Percentiles rank a stretch among this genome's conserved stretches.
Evolutionary conservation across 345 rosid species (phyloP).

Genomic region (Litchi chinensis): DNA sequence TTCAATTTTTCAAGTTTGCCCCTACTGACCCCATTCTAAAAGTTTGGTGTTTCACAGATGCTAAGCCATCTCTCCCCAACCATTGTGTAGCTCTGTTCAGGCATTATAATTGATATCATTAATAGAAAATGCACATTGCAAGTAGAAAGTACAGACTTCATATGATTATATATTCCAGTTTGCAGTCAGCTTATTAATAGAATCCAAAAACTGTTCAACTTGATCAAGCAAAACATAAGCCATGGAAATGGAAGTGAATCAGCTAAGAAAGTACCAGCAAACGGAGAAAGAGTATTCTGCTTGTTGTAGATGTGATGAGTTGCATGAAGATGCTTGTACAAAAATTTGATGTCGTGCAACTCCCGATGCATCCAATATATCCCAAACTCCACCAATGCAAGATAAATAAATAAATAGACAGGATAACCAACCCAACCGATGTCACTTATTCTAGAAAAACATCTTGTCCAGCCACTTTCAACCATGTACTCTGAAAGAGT

Average conservation of each 20-base stretch:
- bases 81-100: not conserved
- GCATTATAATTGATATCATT: not conserved
- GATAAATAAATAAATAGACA: slow-evolving; percentile 50
- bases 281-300: slow-evolving; percentile 95
- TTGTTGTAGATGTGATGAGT: slow-evolving; percentile 97
- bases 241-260: slow-evolving; percentile 1
- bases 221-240: not conserved
- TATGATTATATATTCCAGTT: slow-evolving; percentile 6
- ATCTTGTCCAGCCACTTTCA: slow-evolving; percentile 91
- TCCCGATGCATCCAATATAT: slow-evolving; percentile 97
- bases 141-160: not conserved
- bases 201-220: not conserved
- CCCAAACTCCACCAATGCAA: slow-evolving; percentile 80
- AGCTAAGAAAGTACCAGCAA: slow-evolving; percentile 68
- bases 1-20: not conserved
- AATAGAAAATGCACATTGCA: not conserved
- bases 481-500: slow-evolving; percentile 79
- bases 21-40: not conserved
- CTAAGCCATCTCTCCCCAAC: not conserved
- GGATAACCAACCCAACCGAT: slow-evolving; percentile 60
- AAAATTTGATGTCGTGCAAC: slow-evolving; percentile 91
- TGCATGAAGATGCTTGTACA: slow-evolving; percentile 87
- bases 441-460: slow-evolving; percentile 64
- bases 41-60: not conserved
- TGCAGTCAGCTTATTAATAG: not conserved